Base-by-base conservation (phyloP, 1,284 basidiomycete genomes). In the Anthracocystis panici-leucophaei region DNA sequence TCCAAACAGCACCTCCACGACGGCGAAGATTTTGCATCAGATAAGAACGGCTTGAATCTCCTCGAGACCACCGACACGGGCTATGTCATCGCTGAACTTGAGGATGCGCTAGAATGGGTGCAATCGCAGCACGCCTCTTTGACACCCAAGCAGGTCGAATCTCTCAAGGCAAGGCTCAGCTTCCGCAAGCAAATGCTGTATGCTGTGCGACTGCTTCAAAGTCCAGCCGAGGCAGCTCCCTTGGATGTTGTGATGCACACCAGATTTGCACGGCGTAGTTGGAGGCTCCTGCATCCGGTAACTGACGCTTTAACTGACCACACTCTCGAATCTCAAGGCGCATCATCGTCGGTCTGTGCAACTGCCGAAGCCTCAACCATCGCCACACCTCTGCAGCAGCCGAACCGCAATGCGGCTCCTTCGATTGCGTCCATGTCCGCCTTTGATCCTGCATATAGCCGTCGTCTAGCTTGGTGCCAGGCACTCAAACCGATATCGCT, bases 1-100 rank as follows among this genome's bases (percentile, higher is more conserved):
- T 65, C 74, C 1, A 68, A 71, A 35, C 74, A 72, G 57, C 57
- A 76, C 31, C 51, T 76, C 0, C 57, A 61, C 20, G 74, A 76
- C 25, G 42, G 90, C 58, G 94, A 97, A 87, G 94, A 95, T 81
- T 93, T 91, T 89, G 91, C 92, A 83, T 89, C 91, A 61, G 93
- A 95, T 76, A 94, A 94, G 86, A 92, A 91, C 77, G 93, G 93
- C 20, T 88, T 94, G 0, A 90, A 90, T 0, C 86, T 95, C n/a
- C 87, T 91, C 21, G 92, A 95, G 85, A 88, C 88, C 2, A 86
- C 91, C 31, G 88, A 90, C n/a, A 88, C 90, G 4, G 87, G 88
- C 56, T 88, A 89, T 54, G 86, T 92, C n/a, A 65, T 92, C 1
- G 85, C 87, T 7, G 87, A 88, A 59, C 85, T 95, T 9, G 90